Base-by-base conservation (phyloP, 306 rosid genomes). In the Fagus crenata region DNA sequence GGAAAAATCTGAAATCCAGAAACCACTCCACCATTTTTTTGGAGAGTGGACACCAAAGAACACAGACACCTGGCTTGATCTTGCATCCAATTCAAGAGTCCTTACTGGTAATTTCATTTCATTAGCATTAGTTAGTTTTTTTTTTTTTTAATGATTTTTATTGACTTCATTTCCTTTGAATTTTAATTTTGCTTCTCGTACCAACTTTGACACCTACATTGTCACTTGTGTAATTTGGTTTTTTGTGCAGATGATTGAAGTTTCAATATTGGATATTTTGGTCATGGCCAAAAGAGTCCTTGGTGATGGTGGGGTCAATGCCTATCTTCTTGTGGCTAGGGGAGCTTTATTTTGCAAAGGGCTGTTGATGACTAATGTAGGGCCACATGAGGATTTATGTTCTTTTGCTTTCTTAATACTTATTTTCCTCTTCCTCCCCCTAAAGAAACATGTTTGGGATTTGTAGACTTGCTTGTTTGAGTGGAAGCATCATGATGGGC, bases 1-100 rank as follows among this genome's bases (percentile, higher is more conserved):
- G 75, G 84, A 88, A 81, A 90, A 90, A 41, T 59, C 82, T 72
- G 97, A 90, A 73, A 85, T 91, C 69, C 93, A 89, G 49, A 96
- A 87, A 85, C 93, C 97, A 55, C 92, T 96, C 69, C 99, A 90
- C 78, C 99, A 91, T 67, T 96, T 96, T 90, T 92, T 96, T 87
- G 93, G 89, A 14, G 99, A 92, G 54, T 96, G 99, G 93, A 88
- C 97, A 63, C 85, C 90, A 71, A 96, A 96, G 89, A 86, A 82
- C 89, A 78, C 98, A 18, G 97, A 92, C 72, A 88, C 97, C 64
- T 96, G 98, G 99, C 96, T 96, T 64, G 99, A 96, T 86, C 97
- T 96, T 84, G 91, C 99, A 71, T 85, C 97, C 85, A 89, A 86
- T 89, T 89, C 97, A 78, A 90, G 89, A 80, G 83, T 87, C 67